Evolutionary conservation across 768 basidiomycete genomes (phyloP).

Genomic region (Mycena albidolilacea): DNA sequence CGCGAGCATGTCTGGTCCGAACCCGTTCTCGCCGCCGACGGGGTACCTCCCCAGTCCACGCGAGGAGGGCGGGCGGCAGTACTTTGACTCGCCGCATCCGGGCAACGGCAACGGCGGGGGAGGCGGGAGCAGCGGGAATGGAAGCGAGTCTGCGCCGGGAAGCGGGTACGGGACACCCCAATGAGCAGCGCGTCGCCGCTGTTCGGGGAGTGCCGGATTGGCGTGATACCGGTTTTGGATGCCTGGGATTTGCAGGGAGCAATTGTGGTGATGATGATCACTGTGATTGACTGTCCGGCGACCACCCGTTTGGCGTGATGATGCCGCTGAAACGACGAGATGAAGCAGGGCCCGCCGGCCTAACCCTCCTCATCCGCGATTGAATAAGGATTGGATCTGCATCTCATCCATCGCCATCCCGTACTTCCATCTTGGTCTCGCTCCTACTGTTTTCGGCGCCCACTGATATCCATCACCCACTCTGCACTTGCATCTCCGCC

Average conservation of each 20-base stretch:
- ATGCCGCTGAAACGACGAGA: constrained; percentile 32
- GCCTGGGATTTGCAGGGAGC: constrained; percentile 14
- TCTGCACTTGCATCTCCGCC: constrained; percentile 14
- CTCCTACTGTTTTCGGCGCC: not conserved
- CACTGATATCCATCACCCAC: constrained; percentile 4
- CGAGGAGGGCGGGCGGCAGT: constrained; percentile 36
- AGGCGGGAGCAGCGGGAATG: constrained; percentile 10
- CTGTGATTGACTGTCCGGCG: constrained; percentile 3
- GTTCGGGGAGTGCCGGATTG: not conserved
- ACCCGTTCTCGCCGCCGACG: constrained; percentile 35
- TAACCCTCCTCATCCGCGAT: too few species aligned
- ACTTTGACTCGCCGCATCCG: constrained; percentile 31
- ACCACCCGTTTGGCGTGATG: not conserved
- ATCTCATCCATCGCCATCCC: not conserved
- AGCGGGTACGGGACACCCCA: constrained; percentile 65
- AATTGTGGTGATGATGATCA: constrained; percentile 28
- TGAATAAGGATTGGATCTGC: not conserved
- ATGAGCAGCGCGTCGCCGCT: constrained; percentile 37
- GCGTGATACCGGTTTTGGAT: not conserved
- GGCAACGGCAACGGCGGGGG: constrained; percentile 17
- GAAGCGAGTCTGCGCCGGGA: constrained; percentile 54
- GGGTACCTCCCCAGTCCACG: constrained; percentile 39
- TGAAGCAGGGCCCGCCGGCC: not conserved
- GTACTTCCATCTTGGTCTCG: not conserved
- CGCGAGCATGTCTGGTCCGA: constrained; percentile 32